Evolutionary conservation across 83 land plant genomes (phyloP), one percentile per base, ranked within the genome.

Genomic region (Picea mariana): DNA sequence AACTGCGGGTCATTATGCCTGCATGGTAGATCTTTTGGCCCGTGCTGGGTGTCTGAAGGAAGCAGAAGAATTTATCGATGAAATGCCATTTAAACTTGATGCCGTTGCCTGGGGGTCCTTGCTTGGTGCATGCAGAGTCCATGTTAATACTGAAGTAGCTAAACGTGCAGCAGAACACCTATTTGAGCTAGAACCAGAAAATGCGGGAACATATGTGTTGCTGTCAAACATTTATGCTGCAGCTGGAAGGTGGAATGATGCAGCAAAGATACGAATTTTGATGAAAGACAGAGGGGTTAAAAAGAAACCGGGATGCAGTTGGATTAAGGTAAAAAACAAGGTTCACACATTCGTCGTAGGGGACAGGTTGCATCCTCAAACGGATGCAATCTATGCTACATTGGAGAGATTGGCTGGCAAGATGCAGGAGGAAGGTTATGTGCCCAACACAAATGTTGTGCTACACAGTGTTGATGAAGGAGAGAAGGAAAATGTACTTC

Each of bases 401-500:
- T 38, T 73, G 52, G 52, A 73, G 34, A 34, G 7, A 18, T 42
- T 72, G 76, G 40, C 11, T 24, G 24, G 42, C 16, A 4, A 27
- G 76, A 72, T 72, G 76, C n/a, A 72, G 40, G 18, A 72, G 4
- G 87, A 83, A 44, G 87, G 87, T 21, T 85, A 85, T 62, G 68
- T 59, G 8, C 87, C 87, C 15, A 79, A 78, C 23, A 85, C 81
- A 5, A 62, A 67, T 69, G 58, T 85, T 15, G 87, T 85, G 26
- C 40, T 72, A 7, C 87, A 85, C 31, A 82, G 73, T 68, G 72
- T 85, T 6, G 81, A 81, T 20, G 84, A 85, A 24, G 87, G 82
- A 85, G 87, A 85, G 63, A 85, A 85, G 68, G 87, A 81, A 49
- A 67, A 82, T 78, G 87, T 83, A 12, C 47, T 85, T 17, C 63